Percentiles rank a stretch among this genome's conserved stretches.
Evolutionary conservation across 2,329 filamentous ascomycete species (phyloP).

Genomic region (Verticillium nubilum): DNA sequence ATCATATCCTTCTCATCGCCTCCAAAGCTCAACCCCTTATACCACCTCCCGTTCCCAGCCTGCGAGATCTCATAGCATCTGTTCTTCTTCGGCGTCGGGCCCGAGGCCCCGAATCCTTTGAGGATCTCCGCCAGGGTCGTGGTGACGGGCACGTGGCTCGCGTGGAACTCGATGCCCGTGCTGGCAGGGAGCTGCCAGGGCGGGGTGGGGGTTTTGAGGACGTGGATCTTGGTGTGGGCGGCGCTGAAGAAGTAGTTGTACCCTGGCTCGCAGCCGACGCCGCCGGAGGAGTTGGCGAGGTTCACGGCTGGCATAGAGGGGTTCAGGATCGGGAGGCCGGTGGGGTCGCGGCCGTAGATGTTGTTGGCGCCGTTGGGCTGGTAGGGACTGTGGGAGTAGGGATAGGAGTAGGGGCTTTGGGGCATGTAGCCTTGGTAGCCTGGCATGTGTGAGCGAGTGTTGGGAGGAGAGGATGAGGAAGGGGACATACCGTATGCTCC

Average conservation of each 20-base stretch:
- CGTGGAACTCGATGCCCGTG: slow-evolving; percentile 38
- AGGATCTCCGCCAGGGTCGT: slow-evolving; percentile 53
- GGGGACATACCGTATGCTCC: slow-evolving; percentile 5
- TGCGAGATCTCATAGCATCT: slow-evolving; percentile 50
- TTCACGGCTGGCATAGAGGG: slow-evolving; percentile 43
- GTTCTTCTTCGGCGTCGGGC: slow-evolving; percentile 46
- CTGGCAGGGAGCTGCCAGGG: slow-evolving; percentile 47
- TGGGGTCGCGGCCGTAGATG: slow-evolving; percentile 30
- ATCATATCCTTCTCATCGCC: slow-evolving; percentile 44
- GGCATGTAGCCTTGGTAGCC: neutral
- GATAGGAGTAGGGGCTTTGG: neutral
- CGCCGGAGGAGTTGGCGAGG: slow-evolving; percentile 52
- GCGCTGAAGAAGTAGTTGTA: slow-evolving; percentile 59
- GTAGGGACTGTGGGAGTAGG: slow-evolving; percentile 13
- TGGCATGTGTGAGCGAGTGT: neutral
- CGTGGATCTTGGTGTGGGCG: slow-evolving; percentile 54
- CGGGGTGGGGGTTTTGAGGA: slow-evolving; percentile 43
- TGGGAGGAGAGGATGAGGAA: neutral
- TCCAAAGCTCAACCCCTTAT: slow-evolving; percentile 45
- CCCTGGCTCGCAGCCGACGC: slow-evolving; percentile 53
- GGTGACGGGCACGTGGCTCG: slow-evolving; percentile 45
- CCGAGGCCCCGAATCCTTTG: slow-evolving; percentile 51
- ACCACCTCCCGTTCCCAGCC: slow-evolving; percentile 53
- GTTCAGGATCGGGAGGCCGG: slow-evolving; percentile 36
- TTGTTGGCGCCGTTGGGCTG: slow-evolving; percentile 33